These are phyloP conservation scores for Pyronema omphalodes DNA, from an alignment of 495 filamentous ascomycete species.

Conservation along the genomic window DNA sequence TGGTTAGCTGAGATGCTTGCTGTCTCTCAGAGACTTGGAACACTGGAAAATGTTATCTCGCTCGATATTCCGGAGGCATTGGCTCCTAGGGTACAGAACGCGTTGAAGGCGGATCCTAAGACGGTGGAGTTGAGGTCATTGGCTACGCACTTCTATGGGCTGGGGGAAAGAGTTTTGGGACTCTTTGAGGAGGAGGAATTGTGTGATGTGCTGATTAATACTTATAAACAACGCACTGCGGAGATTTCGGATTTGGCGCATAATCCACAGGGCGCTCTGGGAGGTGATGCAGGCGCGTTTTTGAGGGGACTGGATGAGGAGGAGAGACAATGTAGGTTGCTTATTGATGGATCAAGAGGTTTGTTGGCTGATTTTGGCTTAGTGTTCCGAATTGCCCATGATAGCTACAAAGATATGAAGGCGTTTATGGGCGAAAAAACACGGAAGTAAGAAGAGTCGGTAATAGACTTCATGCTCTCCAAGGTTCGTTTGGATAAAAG, in stretches of 20 bases:
- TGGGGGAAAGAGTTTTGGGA: conserved; percentile 70
- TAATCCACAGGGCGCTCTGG: conserved; percentile 56
- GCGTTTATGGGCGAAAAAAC: conserved; percentile 56
- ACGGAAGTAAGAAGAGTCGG: conserved; percentile 10
- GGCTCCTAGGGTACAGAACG: conserved; percentile 66
- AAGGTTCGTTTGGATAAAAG: no score
- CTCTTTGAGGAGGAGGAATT: conserved; percentile 83
- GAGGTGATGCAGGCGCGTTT: conserved; percentile 65
- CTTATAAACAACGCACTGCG: conserved; percentile 62
- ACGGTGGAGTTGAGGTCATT: conserved; percentile 66
- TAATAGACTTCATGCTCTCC: no score
- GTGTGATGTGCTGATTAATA: conserved; percentile 56
- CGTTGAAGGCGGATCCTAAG: conserved; percentile 73
- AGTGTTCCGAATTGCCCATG: conserved; percentile 77
- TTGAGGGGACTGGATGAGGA: conserved; percentile 76
- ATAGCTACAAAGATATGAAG: conserved; percentile 65
- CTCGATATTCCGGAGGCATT: conserved; percentile 69
- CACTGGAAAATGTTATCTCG: conserved; percentile 40
- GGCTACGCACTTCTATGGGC: conserved; percentile 70
- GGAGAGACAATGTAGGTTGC: conserved; percentile 51
- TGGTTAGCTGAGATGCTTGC: conserved; percentile 97
- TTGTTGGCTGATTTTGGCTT: conserved; percentile 23
- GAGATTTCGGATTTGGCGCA: conserved; percentile 82
- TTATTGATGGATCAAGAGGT: not conserved
- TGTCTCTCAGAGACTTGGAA: conserved; percentile 45